A percentile compares a stretch with the other conserved stretches of the same genome.
phyloP scores from a whole-genome alignment of 495 filamentous ascomycete genomes.

The Xylaria cubensis region DNA sequence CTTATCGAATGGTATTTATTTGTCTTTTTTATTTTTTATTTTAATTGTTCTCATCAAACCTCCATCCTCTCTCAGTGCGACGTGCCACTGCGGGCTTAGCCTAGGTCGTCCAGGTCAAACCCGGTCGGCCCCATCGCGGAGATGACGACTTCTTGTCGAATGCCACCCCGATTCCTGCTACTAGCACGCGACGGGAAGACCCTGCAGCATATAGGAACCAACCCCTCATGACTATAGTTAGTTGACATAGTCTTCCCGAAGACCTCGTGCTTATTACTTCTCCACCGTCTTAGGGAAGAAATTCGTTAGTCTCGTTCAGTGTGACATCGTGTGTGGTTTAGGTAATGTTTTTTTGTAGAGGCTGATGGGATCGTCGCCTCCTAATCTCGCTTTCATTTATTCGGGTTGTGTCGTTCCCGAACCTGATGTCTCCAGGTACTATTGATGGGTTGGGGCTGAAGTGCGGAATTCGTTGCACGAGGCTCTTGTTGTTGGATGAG shows the following conservation, averaged over 20 bases:
- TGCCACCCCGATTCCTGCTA: background rate
- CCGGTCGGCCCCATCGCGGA: conserved; percentile 20
- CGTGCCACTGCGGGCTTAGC: conserved; percentile 15
- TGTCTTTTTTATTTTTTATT: background rate
- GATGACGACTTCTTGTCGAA: conserved; percentile 1
- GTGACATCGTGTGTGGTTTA: conserved; percentile 10
- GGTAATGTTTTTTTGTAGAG: background rate
- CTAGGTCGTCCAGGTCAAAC: background rate
- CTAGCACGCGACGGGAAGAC: background rate
- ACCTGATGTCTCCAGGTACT: background rate
- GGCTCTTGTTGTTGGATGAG: background rate
- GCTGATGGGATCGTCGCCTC: conserved; percentile 16
- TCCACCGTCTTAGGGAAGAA: background rate
- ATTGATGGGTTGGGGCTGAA: background rate
- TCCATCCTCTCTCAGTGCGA: background rate
- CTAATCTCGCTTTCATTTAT: conserved; percentile 6
- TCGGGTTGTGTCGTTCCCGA: background rate
- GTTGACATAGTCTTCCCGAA: background rate
- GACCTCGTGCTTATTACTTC: background rate
- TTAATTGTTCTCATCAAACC: background rate
- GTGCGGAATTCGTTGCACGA: background rate
- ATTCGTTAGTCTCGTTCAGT: background rate
- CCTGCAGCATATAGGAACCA: background rate
- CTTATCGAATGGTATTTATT: background rate
- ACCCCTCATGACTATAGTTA: background rate